A percentile compares a stretch with the other conserved stretches of the same genome.
These are phyloP conservation scores for Lactifluus pinguis DNA, from an alignment of 768 basidiomycete genomes.

Conservation along the genomic window DNA sequence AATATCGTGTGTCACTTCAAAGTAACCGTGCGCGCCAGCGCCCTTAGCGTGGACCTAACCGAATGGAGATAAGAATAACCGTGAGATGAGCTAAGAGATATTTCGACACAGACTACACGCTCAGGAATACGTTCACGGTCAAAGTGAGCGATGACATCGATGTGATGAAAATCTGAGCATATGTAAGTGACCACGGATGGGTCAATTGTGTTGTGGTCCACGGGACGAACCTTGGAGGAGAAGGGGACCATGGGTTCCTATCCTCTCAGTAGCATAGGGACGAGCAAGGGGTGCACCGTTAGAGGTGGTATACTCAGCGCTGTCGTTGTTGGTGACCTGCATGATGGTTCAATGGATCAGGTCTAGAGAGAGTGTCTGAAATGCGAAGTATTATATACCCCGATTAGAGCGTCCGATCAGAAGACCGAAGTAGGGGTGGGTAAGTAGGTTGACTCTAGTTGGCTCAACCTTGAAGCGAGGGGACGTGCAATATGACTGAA, in stretches of 20 bases:
- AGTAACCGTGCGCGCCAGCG: constrained; percentile 88
- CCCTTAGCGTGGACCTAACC: constrained; percentile 83
- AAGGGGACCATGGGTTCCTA: constrained; percentile 71
- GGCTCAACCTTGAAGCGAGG: too few species aligned
- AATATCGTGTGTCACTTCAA: constrained; percentile 81
- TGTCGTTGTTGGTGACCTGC: constrained; percentile 53
- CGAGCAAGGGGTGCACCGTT: constrained; percentile 69
- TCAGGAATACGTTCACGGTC: constrained; percentile 95
- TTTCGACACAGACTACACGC: constrained; percentile 55
- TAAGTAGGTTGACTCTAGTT: too few species aligned
- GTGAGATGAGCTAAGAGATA: not conserved
- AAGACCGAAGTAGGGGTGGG: too few species aligned
- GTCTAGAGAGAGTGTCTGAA: constrained; percentile 15
- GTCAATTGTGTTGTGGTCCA: not conserved
- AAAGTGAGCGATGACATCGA: constrained; percentile 87
- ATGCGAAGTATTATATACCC: too few species aligned
- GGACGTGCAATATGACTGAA: too few species aligned
- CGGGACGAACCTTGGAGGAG: constrained; percentile 65
- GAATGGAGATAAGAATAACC: not conserved
- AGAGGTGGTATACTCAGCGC: constrained; percentile 73
- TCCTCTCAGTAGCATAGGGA: constrained; percentile 73
- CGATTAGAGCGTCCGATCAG: too few species aligned
- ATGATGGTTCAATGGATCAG: constrained; percentile 28
- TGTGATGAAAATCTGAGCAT: constrained; percentile 72
- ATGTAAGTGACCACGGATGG: constrained; percentile 19